These are phyloP conservation scores for Myriosclerotinia duriaeana DNA, from an alignment of 2,329 filamentous ascomycete genomes.

Conservation along the genomic window DNA sequence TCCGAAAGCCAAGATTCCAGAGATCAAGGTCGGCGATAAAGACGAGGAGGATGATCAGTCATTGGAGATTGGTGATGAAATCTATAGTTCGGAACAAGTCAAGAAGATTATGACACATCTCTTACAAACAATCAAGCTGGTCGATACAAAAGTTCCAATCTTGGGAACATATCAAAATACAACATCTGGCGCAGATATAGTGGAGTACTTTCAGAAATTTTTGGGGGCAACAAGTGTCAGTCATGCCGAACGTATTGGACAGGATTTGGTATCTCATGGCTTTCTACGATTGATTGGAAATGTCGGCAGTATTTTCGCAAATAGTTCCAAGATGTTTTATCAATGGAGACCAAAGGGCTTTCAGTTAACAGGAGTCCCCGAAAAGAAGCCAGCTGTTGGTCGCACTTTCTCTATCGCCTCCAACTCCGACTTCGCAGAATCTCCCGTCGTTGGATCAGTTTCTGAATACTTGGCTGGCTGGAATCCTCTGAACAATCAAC, in stretches of 20 bases:
- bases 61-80: conserved; percentile 86
- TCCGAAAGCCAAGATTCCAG: conserved; percentile 67
- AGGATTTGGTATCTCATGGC: conserved; percentile 83
- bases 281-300: conserved; percentile 90
- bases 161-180: conserved; percentile 93
- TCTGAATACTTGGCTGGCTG: conserved; percentile 88
- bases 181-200: conserved; percentile 86
- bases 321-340: conserved; percentile 96
- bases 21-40: conserved; percentile 81
- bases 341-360: conserved; percentile 95
- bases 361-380: conserved; percentile 79
- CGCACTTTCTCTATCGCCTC: conserved; percentile 73
- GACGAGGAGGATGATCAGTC: conserved; percentile 76
- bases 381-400: conserved; percentile 74
- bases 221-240: conserved; percentile 81
- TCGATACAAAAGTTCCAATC: conserved; percentile 93
- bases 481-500: conserved; percentile 85
- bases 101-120: conserved; percentile 88
- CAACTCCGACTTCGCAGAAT: conserved; percentile 63
- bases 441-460: conserved; percentile 77
- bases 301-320: conserved; percentile 92
- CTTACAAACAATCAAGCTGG: conserved; percentile 80
- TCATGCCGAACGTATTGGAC: conserved; percentile 91
- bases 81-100: conserved; percentile 79
- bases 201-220: conserved; percentile 89